Conservation (phyloP, 2,329 filamentous ascomycete species). For the Botrytis deweyae region DNA sequence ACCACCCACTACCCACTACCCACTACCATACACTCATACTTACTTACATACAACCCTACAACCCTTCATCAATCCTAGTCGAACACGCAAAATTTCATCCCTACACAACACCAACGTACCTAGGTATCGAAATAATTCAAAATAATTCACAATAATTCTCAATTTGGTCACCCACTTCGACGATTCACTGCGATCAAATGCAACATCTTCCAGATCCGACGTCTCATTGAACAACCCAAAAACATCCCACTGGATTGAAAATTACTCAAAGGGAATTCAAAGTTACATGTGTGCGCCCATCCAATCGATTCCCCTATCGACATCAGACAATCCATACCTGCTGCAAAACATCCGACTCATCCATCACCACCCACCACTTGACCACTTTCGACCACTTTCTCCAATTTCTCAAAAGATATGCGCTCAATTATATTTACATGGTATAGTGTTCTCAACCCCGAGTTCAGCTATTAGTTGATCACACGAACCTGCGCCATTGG, state of each 20-base stretch:
- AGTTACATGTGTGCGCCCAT: conserved; percentile 3
- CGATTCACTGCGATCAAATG: conserved; percentile 17
- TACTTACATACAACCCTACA: not conserved
- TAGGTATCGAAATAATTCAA: not conserved
- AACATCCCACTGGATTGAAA: not conserved
- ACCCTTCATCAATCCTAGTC: too few relatives aligned
- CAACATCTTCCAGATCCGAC: conserved; percentile 19
- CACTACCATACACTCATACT: not conserved
- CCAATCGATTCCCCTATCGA: not conserved
- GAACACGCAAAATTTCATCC: conserved; percentile 3
- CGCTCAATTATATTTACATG: conserved; percentile 17
- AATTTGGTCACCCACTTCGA: conserved; percentile 1
- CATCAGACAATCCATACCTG: not conserved
- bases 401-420: conserved; percentile 15
- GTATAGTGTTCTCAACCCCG: conserved; percentile 13
- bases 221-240: not conserved
- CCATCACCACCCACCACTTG: not conserved
- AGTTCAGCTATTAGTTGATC: conserved; percentile 17
- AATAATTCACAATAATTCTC: not conserved
- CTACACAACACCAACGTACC: not conserved
- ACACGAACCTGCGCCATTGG: conserved; percentile 9
- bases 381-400: not conserved
- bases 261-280: not conserved
- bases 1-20: too few relatives aligned
- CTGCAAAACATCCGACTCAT: not conserved